Base-by-base conservation (phyloP, 768 basidiomycete genomes). In the Russula foetens region DNA sequence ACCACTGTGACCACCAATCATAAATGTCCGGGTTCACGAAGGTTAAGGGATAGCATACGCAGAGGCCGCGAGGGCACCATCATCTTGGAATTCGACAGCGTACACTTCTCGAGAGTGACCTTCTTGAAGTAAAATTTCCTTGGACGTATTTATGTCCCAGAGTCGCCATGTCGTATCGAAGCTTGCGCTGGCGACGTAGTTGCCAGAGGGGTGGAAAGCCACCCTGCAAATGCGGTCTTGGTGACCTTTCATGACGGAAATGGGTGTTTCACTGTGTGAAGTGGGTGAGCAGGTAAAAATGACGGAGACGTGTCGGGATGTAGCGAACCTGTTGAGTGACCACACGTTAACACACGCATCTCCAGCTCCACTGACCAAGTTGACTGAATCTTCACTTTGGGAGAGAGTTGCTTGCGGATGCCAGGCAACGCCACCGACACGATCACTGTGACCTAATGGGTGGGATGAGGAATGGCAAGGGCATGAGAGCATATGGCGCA, bases 21-120 rank as follows among this genome's bases (percentile, higher is more conserved):
- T 59, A 48, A 64, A 57, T 48, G 47, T 33, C n/a, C 15, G 5
- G 23, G 21, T 1, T 12, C 12, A 3, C 7, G 11, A 19, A 3
- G 9, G 46, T 17, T 3, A 55, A 29, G 23, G 17, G 31, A 21
- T 11, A 14, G 73, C 85, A 49, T 69, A 97, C 94, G 95, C 97
- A 0, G 95, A 96, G 12, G 92, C 94, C 31, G 85, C 86, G 57
- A 99, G 76, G 9, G 95, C 86, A 3, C 97, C 97, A 71, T 98
- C 97, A 67, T 86, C 83, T 71, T 99, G 97, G 70, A 97, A 98
- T 64, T 92, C 92, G n/a, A 99, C 80, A 2, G 92, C 78, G 70
- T 96, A 98, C 0, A 98, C 95, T 69, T 97, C 95, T 70, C 94
- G 95, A 4, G 93, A 93, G 70, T 99, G 97, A 0, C 97, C 97